Conservation (phyloP, 495 filamentous ascomycete species). For the Penicillium ochrochloron region DNA sequence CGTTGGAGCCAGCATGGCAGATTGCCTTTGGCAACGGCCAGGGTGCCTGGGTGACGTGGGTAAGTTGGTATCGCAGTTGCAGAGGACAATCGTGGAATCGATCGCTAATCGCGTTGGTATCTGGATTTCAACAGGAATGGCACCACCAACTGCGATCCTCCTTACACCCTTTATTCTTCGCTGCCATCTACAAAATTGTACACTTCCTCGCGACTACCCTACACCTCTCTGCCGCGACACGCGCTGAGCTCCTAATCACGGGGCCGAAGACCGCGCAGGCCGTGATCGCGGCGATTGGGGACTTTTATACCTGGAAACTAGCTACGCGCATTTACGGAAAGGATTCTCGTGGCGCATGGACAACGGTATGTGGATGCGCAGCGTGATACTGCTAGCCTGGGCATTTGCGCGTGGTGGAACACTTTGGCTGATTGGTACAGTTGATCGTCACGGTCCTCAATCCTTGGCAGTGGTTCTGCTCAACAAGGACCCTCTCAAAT, state of each 20-base stretch:
- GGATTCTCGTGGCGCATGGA: constrained; percentile 65
- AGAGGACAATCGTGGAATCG: not conserved
- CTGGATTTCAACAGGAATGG: constrained; percentile 70
- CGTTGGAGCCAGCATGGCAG: constrained; percentile 93
- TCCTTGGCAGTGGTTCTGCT: constrained; percentile 97
- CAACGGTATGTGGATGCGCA: constrained; percentile 59
- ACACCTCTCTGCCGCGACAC: constrained; percentile 50
- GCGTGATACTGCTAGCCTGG: not conserved
- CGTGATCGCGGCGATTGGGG: constrained; percentile 73
- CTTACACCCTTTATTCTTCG: constrained; percentile 86
- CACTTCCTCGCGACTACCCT: constrained; percentile 56
- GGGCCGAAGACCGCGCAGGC: constrained; percentile 80
- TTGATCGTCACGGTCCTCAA: constrained; percentile 72
- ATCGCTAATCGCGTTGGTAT: constrained; percentile 13
- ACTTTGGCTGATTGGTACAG: constrained; percentile 31
- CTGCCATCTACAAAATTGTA: constrained; percentile 69
- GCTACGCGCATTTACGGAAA: constrained; percentile 73
- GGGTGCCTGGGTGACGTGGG: constrained; percentile 96
- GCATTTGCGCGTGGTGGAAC: not conserved
- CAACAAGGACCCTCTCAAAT: constrained; percentile 91
- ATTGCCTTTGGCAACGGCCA: constrained; percentile 77
- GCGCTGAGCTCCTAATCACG: constrained; percentile 67
- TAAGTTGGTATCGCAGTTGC: constrained; percentile 46
- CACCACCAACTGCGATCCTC: constrained; percentile 86
- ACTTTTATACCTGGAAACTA: constrained; percentile 90